A percentile compares a stretch with the other conserved stretches of the same genome.
Evolutionary conservation across 2,329 filamentous ascomycete species (phyloP).

Genomic region (Fusarium annulatum): DNA sequence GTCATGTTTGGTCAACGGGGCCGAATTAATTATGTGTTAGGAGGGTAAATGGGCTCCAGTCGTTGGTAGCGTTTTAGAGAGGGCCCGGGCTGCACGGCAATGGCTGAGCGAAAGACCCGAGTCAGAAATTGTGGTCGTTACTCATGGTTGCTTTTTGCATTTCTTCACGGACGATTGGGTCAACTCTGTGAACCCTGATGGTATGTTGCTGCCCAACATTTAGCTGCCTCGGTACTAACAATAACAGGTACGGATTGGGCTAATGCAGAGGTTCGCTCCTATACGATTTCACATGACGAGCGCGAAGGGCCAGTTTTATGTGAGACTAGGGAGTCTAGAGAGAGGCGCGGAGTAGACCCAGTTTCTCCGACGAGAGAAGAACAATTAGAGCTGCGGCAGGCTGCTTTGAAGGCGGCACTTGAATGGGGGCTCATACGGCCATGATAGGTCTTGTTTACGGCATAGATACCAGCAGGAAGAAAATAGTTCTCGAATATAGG

Average conservation of each 20-base stretch:
- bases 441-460: fast-evolving
- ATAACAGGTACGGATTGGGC: neutral
- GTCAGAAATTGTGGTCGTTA: neutral
- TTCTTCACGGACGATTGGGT: slow-evolving; percentile 2
- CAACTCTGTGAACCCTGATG: neutral
- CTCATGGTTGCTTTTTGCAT: slow-evolving; percentile 1
- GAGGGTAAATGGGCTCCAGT: neutral
- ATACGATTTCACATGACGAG: neutral
- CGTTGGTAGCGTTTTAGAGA: fast-evolving
- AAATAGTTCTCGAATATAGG: fast-evolving
- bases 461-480: fast-evolving
- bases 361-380: neutral
- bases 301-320: fast-evolving
- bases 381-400: neutral
- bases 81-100: neutral
- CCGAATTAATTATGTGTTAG: neutral
- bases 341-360: neutral
- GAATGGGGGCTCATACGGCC: neutral
- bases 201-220: neutral
- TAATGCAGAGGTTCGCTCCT: neutral
- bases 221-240: fast-evolving
- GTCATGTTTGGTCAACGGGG: too few species aligned
- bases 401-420: neutral
- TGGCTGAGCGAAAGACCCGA: slow-evolving; percentile 1
- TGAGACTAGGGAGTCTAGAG: neutral